Evolutionary conservation across 2,329 filamentous ascomycete species (phyloP).

Genomic region (Epichloe uncinata): DNA sequence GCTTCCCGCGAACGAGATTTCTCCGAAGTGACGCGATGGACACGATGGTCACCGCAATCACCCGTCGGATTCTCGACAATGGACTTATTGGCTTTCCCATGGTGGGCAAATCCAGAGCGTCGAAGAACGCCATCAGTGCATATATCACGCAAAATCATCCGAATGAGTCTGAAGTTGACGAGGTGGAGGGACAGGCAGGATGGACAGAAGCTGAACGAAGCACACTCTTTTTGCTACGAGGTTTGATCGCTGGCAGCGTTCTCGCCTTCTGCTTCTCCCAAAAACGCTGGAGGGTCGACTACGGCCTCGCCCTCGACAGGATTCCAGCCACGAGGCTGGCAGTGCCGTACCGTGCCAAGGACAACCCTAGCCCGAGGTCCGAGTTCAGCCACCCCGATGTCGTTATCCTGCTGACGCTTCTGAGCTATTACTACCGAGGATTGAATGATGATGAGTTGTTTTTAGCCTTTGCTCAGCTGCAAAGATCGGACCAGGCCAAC

Average conservation of each 20-base stretch:
- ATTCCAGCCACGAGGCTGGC: constrained; percentile 28
- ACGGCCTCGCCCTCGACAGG: constrained; percentile 34
- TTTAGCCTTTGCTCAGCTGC: constrained; percentile 31
- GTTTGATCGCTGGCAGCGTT: constrained; percentile 40
- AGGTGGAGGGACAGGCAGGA: constrained; percentile 18
- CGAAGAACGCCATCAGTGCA: constrained; percentile 20
- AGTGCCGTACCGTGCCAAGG: constrained; percentile 48
- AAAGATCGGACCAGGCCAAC: constrained; percentile 36
- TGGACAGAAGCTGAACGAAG: constrained; percentile 21
- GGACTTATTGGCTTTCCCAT: constrained; percentile 32
- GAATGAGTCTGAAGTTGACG: constrained; percentile 13
- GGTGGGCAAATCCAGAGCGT: constrained; percentile 16
- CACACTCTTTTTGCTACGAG: constrained; percentile 32
- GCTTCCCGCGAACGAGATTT: constrained; percentile 12
- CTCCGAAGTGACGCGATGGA: constrained; percentile 10
- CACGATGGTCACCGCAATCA: background rate
- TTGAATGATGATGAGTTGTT: constrained; percentile 37
- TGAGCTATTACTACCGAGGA: constrained; percentile 44
- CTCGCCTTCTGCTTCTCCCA: constrained; percentile 35
- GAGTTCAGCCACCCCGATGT: constrained; percentile 52
- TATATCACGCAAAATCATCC: constrained; percentile 31
- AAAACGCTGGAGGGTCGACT: constrained; percentile 51
- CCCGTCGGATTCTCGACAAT: constrained; percentile 14
- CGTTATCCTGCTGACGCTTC: constrained; percentile 39
- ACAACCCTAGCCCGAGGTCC: constrained; percentile 37